Conservation (phyloP, 441 rosid species). For the Erodium texanum region DNA sequence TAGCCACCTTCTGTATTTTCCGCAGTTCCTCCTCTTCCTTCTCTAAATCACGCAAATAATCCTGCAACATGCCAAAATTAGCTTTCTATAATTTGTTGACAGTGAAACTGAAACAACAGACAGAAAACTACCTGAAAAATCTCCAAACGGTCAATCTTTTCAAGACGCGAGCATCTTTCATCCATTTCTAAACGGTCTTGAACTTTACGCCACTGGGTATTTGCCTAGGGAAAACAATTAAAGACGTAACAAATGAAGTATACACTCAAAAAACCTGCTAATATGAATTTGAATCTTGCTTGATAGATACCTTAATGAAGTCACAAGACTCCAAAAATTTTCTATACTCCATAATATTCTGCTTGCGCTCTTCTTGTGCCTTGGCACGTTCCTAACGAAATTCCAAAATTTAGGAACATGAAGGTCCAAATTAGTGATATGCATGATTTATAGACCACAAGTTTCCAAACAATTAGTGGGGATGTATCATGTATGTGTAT, state of each 20-base stretch:
- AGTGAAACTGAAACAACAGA: constrained; percentile 7
- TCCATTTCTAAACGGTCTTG: constrained; percentile 63
- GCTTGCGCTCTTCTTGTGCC: constrained; percentile 52
- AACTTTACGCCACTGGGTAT: constrained; percentile 75
- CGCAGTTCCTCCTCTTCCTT: constrained; percentile 66
- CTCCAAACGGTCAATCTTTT: constrained; percentile 58
- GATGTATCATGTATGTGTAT: background rate
- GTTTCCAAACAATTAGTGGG: background rate
- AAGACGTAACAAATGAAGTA: constrained; percentile 15
- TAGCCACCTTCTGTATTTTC: constrained; percentile 49
- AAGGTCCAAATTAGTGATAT: background rate
- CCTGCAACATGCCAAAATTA: constrained; percentile 33
- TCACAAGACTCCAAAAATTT: constrained; percentile 54
- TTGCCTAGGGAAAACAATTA: constrained; percentile 32
- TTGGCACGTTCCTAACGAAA: constrained; percentile 46
- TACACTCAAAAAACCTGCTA: constrained; percentile 6
- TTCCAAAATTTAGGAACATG: constrained; percentile 18
- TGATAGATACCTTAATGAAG: constrained; percentile 51
- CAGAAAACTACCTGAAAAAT: constrained; percentile 47
- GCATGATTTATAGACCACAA: background rate
- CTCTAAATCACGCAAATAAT: constrained; percentile 50
- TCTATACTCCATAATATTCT: constrained; percentile 43
- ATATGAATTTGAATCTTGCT: constrained; percentile 6
- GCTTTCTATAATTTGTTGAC: constrained; percentile 10
- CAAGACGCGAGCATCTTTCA: constrained; percentile 63